Base-by-base conservation (phyloP, 148 eudicot species). In the Rhododendron vialii region DNA sequence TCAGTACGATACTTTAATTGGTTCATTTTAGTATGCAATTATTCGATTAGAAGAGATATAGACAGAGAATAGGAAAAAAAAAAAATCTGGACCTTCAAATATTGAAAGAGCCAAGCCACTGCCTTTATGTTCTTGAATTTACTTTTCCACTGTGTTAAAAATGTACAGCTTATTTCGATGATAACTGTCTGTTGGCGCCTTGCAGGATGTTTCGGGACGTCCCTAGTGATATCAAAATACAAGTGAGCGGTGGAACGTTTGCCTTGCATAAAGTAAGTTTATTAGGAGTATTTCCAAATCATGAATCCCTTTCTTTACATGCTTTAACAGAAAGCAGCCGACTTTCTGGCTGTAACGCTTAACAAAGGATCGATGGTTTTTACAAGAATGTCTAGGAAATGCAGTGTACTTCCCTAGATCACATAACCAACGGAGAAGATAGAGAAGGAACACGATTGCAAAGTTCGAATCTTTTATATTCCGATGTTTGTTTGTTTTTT, bases 141-240 rank as follows among this genome's bases (percentile, higher is more conserved):
- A 12, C 33, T 75, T 88, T 35, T 41, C 51, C 80, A 74, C 35
- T 28, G 38, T 10, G 48, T 10, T 81, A 61, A 81, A 41, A 45
- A 53, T 36, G 59, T 33, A 28, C 30, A 69, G 55, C 67, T 69
- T 38, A 11, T 85, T 89, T 30, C 69, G 33, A n/a, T 73, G 30
- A 30, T 22, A 84, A 48, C 2, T 80, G 74, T 59, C 13, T 78
- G 38, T 55, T 87, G 80, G 38, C 84, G 7, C 67, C 35, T 30
- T 89, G 89, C 89, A 97, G 99, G 98, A 95, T 94, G 82, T 97
- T 94, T 82, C 93, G 93, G 79, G 98, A 97, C 90, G 96, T 97
- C 83, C 98, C 98, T 3, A 97, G 99, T 83, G 98, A 97, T 84
- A 97, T 97, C 79, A 93, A 92, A 10, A 93, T 97, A 45, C 95